These are phyloP conservation scores for Leishmania guyanensis DNA, from an alignment of 208 protist species.

Conservation along the genomic window DNA sequence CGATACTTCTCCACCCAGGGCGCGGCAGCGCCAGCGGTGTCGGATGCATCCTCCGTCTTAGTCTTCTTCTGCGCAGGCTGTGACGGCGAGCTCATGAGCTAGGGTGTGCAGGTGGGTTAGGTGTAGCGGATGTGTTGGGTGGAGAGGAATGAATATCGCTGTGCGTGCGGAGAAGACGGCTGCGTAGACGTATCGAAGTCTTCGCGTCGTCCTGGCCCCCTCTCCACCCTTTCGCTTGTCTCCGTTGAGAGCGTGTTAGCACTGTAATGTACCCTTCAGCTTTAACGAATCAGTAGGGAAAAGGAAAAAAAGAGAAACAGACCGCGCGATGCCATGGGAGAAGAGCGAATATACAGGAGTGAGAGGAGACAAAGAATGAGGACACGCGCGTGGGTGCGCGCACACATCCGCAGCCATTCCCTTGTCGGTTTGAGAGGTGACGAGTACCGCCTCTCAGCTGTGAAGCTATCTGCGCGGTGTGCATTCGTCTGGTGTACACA, in stretches of 20 bases:
- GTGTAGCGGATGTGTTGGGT: neutral
- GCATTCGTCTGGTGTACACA: neutral
- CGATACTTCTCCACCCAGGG: slow-evolving; percentile 95
- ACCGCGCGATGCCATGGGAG: neutral
- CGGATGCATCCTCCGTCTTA: slow-evolving; percentile 23
- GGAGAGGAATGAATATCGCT: neutral
- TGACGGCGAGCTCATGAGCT: slow-evolving; percentile 10
- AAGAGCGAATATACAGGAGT: neutral
- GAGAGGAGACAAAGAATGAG: neutral
- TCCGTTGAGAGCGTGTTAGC: neutral
- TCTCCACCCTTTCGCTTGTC: neutral
- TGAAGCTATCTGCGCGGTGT: neutral
- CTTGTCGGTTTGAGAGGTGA: neutral
- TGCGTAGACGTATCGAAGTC: neutral
- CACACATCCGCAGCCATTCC: neutral
- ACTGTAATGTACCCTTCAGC: neutral
- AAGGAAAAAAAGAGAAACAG: neutral
- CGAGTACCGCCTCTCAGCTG: neutral
- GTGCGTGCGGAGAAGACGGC: neutral
- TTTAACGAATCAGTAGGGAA: neutral
- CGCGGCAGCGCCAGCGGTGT: slow-evolving; percentile 19
- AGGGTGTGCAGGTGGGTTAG: neutral
- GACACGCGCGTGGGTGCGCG: neutral
- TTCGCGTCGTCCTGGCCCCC: neutral
- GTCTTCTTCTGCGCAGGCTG: slow-evolving; percentile 34